Percentiles rank a stretch among this genome's conserved stretches.
Evolutionary conservation across 495 filamentous ascomycete species (phyloP).

Genomic region (Neurospora sp.): DNA sequence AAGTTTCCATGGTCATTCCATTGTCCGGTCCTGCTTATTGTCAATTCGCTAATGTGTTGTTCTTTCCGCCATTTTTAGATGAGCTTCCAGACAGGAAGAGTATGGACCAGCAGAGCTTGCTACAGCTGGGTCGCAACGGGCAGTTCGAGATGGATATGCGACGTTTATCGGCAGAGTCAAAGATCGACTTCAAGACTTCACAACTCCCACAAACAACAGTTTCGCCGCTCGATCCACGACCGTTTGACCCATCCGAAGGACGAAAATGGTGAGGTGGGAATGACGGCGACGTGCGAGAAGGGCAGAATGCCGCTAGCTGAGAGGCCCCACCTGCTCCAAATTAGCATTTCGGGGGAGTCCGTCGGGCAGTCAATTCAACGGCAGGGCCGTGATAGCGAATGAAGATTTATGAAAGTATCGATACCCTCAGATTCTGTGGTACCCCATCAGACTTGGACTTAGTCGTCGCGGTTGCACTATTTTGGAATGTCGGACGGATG

Average conservation of each 20-base stretch:
- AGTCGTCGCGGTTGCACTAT: not conserved
- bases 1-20: not conserved
- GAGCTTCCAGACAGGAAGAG: not conserved
- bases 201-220: not conserved
- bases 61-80: not conserved
- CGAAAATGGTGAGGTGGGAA: not conserved
- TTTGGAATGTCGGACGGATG: not conserved
- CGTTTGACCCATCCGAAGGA: not conserved
- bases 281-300: not conserved
- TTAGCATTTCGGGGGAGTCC: not conserved
- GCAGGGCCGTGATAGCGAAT: not conserved
- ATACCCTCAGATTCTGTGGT: not conserved
- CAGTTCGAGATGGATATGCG: not conserved
- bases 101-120: not conserved
- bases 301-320: not conserved
- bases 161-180: not conserved
- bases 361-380: not conserved
- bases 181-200: not conserved
- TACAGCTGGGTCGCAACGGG: not conserved
- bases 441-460: not conserved
- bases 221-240: not conserved
- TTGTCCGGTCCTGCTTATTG: not conserved
- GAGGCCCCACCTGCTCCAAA: not conserved
- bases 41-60: not conserved
- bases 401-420: not conserved